A percentile compares a stretch with the other conserved stretches of the same genome.
Evolutionary conservation across 345 rosid genomes (phyloP).

Genomic region (Erysimum cheiranthoides): DNA sequence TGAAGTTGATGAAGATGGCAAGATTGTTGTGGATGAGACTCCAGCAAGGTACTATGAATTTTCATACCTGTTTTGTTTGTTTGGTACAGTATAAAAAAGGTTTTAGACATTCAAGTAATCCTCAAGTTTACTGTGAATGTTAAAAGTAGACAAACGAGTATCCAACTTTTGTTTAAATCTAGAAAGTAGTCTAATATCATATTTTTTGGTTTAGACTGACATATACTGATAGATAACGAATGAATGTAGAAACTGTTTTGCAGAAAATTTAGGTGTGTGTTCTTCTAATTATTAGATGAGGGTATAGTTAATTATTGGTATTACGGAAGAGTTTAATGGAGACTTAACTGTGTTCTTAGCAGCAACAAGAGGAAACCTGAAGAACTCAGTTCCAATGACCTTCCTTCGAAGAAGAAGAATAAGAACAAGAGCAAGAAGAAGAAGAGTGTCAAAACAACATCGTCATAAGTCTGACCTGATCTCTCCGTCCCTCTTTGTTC

Average conservation of each 20-base stretch:
- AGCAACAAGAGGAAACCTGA: constrained; percentile 79
- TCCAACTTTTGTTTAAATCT: not conserved
- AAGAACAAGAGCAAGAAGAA: constrained; percentile 47
- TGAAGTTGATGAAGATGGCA: constrained; percentile 39
- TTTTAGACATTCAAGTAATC: not conserved
- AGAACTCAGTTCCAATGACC: constrained; percentile 63
- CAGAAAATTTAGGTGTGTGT: not conserved
- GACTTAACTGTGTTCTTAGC: constrained; percentile 28
- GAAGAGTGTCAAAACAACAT: constrained; percentile 2
- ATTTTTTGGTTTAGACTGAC: not conserved
- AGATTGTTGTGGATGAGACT: constrained; percentile 27
- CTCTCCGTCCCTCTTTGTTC: not conserved
- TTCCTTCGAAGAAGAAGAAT: constrained; percentile 72
- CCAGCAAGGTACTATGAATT: constrained; percentile 31
- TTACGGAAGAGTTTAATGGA: constrained; percentile 8
- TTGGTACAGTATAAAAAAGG: not conserved
- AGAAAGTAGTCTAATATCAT: not conserved
- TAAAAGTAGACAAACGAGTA: constrained; percentile 16
- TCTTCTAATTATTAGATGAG: not conserved
- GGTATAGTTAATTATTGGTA: constrained; percentile 27
- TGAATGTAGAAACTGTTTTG: not conserved
- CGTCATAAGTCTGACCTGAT: constrained; percentile 9
- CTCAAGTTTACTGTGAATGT: not conserved
- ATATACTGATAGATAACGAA: not conserved
- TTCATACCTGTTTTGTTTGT: not conserved